Evolutionary conservation across 1,284 basidiomycete species (phyloP).

Genomic region (Melampsora americana): DNA sequence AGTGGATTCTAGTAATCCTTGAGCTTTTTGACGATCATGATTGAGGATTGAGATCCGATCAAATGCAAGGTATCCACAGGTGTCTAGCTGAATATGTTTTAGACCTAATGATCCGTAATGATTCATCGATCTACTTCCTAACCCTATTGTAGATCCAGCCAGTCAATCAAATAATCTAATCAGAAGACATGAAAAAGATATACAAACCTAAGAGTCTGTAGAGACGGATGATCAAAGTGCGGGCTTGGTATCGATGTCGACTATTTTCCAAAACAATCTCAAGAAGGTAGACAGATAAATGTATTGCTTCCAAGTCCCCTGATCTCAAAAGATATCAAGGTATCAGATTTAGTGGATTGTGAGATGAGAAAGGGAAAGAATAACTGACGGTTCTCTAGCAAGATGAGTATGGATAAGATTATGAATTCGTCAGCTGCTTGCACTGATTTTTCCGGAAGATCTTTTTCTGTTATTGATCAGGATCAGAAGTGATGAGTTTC

Average conservation of each 20-base stretch:
- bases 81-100: conserved; percentile 79
- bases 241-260: conserved; percentile 70
- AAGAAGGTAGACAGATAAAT: conserved; percentile 64
- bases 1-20: background rate
- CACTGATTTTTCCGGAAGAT: conserved; percentile 70
- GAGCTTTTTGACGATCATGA: background rate
- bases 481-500: background rate
- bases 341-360: conserved; percentile 9
- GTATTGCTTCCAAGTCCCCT: conserved; percentile 62
- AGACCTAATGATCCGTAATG: conserved; percentile 71
- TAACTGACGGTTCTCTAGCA: conserved; percentile 62
- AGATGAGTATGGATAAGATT: conserved; percentile 67
- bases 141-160: background rate
- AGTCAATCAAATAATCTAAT: conserved; percentile 21
- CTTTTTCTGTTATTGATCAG: conserved; percentile 52
- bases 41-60: conserved; percentile 16
- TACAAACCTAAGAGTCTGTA: conserved; percentile 69
- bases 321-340: conserved; percentile 46
- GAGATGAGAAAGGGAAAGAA: conserved; percentile 8
- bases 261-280: conserved; percentile 71
- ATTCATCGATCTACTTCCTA: conserved; percentile 66
- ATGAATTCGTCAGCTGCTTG: conserved; percentile 82
- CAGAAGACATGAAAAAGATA: background rate
- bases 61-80: conserved; percentile 69
- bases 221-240: conserved; percentile 70